Evolutionary conservation across 1,284 basidiomycete genomes (phyloP).

Genomic region (Cutaneotrichosporon mucoides): DNA sequence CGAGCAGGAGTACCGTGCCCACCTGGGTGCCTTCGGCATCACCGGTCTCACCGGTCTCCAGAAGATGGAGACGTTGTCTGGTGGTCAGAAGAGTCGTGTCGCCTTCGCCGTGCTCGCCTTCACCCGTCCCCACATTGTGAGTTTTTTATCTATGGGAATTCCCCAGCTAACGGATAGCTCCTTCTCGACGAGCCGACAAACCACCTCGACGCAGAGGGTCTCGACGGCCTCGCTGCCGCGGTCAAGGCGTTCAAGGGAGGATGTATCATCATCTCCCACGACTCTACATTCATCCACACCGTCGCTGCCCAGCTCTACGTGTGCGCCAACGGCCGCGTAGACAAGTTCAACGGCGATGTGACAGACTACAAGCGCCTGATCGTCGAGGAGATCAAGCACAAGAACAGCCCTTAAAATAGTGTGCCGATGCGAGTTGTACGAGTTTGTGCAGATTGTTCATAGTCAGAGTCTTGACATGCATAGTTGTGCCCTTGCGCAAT

Average conservation of each 20-base stretch:
- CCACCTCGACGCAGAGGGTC: slow-evolving; percentile 89
- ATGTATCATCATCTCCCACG: slow-evolving; percentile 76
- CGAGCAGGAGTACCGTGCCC: slow-evolving; percentile 92
- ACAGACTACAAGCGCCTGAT: slow-evolving; percentile 77
- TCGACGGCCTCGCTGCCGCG: slow-evolving; percentile 90
- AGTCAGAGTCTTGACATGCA: no score
- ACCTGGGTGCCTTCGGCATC: slow-evolving; percentile 98
- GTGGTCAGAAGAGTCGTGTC: slow-evolving; percentile 95
- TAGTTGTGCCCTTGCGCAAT: no score
- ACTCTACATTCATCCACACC: slow-evolving; percentile 84
- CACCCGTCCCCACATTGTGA: slow-evolving; percentile 71
- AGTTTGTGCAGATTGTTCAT: no score
- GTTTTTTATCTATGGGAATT: background rate
- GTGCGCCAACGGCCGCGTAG: slow-evolving; percentile 76
- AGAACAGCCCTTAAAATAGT: background rate
- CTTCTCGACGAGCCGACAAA: slow-evolving; percentile 96
- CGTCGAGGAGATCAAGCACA: slow-evolving; percentile 14
- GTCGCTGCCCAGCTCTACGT: slow-evolving; percentile 57
- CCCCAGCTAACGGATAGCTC: slow-evolving; percentile 42
- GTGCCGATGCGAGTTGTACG: no score
- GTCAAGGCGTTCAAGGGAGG: slow-evolving; percentile 92
- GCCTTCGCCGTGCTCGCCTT: slow-evolving; percentile 90
- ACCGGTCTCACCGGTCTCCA: slow-evolving; percentile 83
- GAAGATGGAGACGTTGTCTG: slow-evolving; percentile 57
- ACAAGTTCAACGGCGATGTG: slow-evolving; percentile 85